Evolutionary conservation across 331 rosid species (phyloP).

Genomic region (Telfairia occidentalis): DNA sequence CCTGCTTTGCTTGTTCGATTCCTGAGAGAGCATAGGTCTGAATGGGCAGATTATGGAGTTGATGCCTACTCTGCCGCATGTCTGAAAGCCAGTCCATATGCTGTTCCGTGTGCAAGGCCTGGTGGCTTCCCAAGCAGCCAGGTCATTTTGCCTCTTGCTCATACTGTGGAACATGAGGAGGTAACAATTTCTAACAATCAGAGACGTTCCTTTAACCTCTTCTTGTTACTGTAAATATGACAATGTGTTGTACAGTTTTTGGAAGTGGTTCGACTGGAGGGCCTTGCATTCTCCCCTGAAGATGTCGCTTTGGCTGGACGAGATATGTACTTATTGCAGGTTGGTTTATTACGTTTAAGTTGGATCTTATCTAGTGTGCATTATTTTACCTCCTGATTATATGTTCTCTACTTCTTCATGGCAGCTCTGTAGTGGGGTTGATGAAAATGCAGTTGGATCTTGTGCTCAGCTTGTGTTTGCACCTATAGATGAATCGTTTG

Average conservation of each 20-base stretch:
- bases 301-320: conserved; percentile 66
- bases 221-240: background rate
- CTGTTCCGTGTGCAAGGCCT: conserved; percentile 82
- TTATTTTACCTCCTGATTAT: background rate
- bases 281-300: conserved; percentile 91
- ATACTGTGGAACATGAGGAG: conserved; percentile 68
- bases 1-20: conserved; percentile 90
- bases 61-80: conserved; percentile 88
- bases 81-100: conserved; percentile 56
- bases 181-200: background rate
- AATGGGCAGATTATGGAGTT: conserved; percentile 97
- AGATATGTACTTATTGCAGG: conserved; percentile 91
- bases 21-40: conserved; percentile 91
- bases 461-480: conserved; percentile 98
- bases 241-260: conserved; percentile 39
- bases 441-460: conserved; percentile 75
- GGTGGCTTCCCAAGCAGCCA: conserved; percentile 89
- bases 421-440: conserved; percentile 89
- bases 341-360: background rate
- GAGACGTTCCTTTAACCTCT: background rate
- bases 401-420: background rate
- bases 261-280: conserved; percentile 96
- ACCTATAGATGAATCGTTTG: conserved; percentile 92
- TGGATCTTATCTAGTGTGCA: background rate
- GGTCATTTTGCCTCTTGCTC: conserved; percentile 95